These are phyloP conservation scores for Thyridium curvatum DNA, from an alignment of 2,329 filamentous ascomycete genomes.

Conservation along the genomic window DNA sequence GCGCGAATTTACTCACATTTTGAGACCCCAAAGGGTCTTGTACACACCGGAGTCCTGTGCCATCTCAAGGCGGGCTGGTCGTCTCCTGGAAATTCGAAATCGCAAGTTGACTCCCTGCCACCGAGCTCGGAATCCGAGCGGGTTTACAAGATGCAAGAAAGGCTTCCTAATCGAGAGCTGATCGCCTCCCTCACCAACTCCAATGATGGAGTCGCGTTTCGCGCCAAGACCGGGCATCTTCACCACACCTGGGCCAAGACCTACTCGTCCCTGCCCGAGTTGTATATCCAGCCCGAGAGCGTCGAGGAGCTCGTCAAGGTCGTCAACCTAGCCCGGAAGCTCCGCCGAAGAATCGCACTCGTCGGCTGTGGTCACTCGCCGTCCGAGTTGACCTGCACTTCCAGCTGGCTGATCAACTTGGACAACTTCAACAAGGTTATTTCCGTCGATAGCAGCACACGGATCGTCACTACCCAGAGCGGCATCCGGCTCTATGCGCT, in stretches of 20 bases:
- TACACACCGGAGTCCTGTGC: too few relatives aligned
- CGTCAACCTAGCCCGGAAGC: conserved; percentile 72
- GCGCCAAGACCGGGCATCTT: conserved; percentile 62
- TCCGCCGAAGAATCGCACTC: conserved; percentile 73
- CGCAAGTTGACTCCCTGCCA: too few relatives aligned
- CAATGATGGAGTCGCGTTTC: conserved; percentile 59
- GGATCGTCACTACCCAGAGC: conserved; percentile 72
- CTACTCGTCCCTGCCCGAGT: conserved; percentile 81
- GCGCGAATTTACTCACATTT: too few relatives aligned
- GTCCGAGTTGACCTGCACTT: conserved; percentile 85
- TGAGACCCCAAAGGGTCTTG: too few relatives aligned
- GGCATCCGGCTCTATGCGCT: conserved; percentile 78
- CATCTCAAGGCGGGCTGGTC: too few relatives aligned
- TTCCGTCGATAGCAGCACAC: conserved; percentile 58
- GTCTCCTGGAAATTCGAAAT: too few relatives aligned
- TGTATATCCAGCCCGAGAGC: conserved; percentile 80
- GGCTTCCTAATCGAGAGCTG: too few relatives aligned
- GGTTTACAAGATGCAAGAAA: too few relatives aligned
- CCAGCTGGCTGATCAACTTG: conserved; percentile 89
- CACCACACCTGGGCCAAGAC: conserved; percentile 96
- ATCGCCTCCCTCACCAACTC: not conserved
- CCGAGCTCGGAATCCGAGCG: too few relatives aligned
- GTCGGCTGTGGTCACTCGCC: conserved; percentile 93
- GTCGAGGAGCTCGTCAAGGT: conserved; percentile 78
- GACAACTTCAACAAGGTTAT: conserved; percentile 74